Percentiles rank a stretch among this genome's conserved stretches.
Conservation (phyloP, 1,284 basidiomycete species). For the Coriolopsis trogii region DNA sequence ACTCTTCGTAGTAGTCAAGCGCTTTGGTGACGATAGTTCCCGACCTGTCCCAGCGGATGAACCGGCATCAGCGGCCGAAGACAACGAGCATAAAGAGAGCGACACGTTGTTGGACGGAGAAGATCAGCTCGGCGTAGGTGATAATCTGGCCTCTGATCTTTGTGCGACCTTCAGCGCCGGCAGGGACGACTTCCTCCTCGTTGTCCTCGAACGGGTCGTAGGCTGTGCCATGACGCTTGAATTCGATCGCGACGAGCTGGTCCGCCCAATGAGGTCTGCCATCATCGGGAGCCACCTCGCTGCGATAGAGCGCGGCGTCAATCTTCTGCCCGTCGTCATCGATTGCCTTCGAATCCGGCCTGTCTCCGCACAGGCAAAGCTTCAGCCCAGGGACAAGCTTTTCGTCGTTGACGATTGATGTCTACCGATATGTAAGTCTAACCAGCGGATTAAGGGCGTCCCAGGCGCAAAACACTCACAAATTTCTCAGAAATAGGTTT, state of each 20-base stretch:
- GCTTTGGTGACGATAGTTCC: slow-evolving; percentile 1
- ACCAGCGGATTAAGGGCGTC: neutral
- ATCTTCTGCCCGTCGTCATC: slow-evolving; percentile 7
- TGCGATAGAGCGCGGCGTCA: slow-evolving; percentile 1
- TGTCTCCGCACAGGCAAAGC: neutral
- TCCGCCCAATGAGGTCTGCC: neutral
- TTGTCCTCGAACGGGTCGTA: slow-evolving; percentile 5
- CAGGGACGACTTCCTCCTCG: neutral
- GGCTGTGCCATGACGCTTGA: neutral
- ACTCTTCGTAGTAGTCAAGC: slow-evolving; percentile 9
- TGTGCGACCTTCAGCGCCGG: neutral
- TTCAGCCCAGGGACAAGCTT: neutral
- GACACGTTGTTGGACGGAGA: slow-evolving; percentile 2
- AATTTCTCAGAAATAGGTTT: neutral
- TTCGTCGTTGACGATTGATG: neutral
- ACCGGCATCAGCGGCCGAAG: neutral
- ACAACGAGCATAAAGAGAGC: slow-evolving; percentile 7
- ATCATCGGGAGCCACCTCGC: neutral
- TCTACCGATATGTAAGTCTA: neutral
- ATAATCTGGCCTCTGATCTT: neutral
- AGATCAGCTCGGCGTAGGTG: slow-evolving; percentile 5
- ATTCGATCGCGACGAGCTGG: slow-evolving; percentile 4
- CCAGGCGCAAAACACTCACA: neutral
- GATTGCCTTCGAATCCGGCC: neutral
- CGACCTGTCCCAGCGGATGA: slow-evolving; percentile 11